Evolutionary conservation across 2,329 filamentous ascomycete genomes (phyloP).

Genomic region (Ophiostoma himal-ulmi): DNA sequence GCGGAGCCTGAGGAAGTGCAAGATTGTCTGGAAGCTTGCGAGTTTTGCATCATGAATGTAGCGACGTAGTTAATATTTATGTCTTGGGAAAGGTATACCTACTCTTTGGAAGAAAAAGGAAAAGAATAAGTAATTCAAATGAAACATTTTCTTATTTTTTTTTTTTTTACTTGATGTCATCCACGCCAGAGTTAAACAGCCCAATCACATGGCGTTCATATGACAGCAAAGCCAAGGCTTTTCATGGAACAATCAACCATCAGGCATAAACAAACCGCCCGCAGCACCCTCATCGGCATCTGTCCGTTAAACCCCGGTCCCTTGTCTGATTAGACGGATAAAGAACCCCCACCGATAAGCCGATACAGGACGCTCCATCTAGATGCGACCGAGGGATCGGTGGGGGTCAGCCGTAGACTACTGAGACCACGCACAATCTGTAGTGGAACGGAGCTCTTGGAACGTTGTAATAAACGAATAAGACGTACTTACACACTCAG

Average conservation of each 20-base stretch:
- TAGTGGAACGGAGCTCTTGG: not conserved
- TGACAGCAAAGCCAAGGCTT: not conserved
- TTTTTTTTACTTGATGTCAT: too few species aligned
- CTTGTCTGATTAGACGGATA: not conserved
- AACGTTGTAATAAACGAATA: not conserved
- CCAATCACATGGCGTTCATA: not conserved
- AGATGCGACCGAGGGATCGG: not conserved
- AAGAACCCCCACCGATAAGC: not conserved
- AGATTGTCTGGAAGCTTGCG: not conserved
- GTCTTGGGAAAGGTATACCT: not conserved
- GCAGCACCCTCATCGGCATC: not conserved
- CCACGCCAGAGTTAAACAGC: not conserved
- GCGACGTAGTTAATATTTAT: not conserved
- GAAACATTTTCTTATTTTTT: too few species aligned
- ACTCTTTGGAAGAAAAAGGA: too few species aligned
- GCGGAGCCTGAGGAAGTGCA: not conserved
- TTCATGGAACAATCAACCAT: not conserved
- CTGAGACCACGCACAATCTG: not conserved
- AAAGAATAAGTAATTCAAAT: too few species aligned
- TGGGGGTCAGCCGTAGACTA: constrained; percentile 6
- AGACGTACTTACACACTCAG: not conserved
- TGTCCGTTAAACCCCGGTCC: not conserved
- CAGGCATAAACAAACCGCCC: not conserved
- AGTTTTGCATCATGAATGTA: not conserved
- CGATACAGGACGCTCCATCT: constrained; percentile 12